Evolutionary conservation across 331 rosid species (phyloP).

Genomic region (Pyracantha coccinea): DNA sequence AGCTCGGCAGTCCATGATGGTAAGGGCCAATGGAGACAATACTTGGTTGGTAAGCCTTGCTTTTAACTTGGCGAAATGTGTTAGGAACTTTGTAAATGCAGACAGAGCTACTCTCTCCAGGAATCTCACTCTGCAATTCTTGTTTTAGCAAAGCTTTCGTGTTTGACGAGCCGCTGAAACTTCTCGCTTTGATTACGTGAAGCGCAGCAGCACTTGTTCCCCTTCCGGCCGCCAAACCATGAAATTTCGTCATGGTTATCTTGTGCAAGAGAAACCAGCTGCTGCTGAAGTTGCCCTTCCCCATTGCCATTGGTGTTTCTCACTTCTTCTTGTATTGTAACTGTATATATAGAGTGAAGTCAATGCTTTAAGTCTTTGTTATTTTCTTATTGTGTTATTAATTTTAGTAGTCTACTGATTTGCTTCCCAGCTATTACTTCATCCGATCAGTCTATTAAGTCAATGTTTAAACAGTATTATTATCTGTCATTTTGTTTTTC

Average conservation of each 20-base stretch:
- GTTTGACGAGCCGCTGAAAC: neutral
- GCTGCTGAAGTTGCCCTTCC: neutral
- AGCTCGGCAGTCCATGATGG: neutral
- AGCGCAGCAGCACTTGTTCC: too few relatives aligned
- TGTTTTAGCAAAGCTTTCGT: neutral
- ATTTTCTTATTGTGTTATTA: too few relatives aligned
- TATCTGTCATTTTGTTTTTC: too few relatives aligned
- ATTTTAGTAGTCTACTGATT: too few relatives aligned
- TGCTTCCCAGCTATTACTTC: too few relatives aligned
- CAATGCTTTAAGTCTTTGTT: neutral
- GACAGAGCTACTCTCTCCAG: neutral
- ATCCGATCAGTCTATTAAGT: too few relatives aligned
- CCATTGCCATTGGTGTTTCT: neutral
- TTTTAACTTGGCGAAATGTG: neutral
- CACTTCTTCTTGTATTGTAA: neutral
- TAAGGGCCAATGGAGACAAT: constrained; percentile 11
- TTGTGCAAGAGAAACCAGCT: neutral
- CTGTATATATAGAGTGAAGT: neutral
- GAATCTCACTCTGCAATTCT: neutral
- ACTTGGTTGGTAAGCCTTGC: constrained; percentile 5
- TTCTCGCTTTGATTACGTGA: neutral
- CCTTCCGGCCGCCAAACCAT: too few relatives aligned
- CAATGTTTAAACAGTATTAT: too few relatives aligned
- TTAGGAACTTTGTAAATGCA: constrained; percentile 9
- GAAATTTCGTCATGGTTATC: too few relatives aligned